Evolutionary conservation across 2,329 filamentous ascomycete genomes (phyloP), one percentile per base, ranked within the genome.

Genomic region (Bipolaris sorokiniana): DNA sequence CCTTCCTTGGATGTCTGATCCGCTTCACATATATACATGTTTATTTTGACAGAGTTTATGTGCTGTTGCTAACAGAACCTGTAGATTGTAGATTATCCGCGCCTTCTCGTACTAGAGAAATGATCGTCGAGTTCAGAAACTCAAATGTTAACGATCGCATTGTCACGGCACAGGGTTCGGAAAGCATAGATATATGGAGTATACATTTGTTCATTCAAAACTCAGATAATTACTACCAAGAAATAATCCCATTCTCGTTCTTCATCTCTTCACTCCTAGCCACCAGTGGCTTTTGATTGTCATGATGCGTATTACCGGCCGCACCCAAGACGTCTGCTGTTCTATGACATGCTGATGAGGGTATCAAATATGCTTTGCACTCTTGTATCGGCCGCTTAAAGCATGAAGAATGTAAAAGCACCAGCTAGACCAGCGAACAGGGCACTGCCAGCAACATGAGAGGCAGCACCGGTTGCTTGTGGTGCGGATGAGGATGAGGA

Each of bases 1-100:
- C 77, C 87, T 89, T 90, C 87, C 86, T 90, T 90, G 87, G 88
- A 90, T 90, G 88, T 89, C 87, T 88, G 85, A 89, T 80, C 9
- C 34, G 50, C 57, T 51, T 47, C 61, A 31, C 28, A 58, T 42
- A 7, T 16, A 26, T 7, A 11, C 13, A 23, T 18, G 13, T 33
- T 33, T 31, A 20, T 20, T 33, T 10, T 37, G 10, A 22, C 23
- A 1, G 16, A 37, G 38, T 47, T 42, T 31, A 4, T 7, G 28
- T 50, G 47, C 56, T 48, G 37, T 47, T 6, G 48, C 56, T 59
- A 22, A 59, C 48, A 44, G 28, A 53, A 26, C n/a, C 22, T 13
- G 28, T 49, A 55, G 59, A 54, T 58, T 31, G 40, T 28, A 41
- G 51, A 53, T 54, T 49, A 51, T 23, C 18, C 23, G 11, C 20